Conservation (phyloP, 768 basidiomycete genomes). For the Phaeotremella fagi region DNA sequence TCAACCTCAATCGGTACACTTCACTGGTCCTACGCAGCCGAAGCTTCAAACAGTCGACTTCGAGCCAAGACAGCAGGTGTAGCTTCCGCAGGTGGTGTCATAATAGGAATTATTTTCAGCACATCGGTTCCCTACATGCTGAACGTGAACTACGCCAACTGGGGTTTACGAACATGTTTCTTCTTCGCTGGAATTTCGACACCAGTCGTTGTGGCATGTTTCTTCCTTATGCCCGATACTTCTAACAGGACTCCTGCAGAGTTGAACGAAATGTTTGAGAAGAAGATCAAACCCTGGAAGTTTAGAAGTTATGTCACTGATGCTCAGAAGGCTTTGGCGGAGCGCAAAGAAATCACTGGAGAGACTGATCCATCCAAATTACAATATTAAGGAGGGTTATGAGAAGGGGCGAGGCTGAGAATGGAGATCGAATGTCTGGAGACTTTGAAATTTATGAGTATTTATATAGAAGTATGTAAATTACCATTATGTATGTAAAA, state of each 20-base stretch:
- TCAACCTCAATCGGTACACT: conserved; percentile 21
- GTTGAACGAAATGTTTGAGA: conserved; percentile 26
- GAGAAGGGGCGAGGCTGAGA: too few relatives aligned
- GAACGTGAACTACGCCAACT: conserved; percentile 6
- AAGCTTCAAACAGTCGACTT: conserved; percentile 26
- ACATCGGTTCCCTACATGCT: conserved; percentile 30
- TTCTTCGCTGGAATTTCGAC: conserved; percentile 21
- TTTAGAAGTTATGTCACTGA: conserved; percentile 18
- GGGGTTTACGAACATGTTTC: conserved; percentile 23
- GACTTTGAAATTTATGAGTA: too few relatives aligned
- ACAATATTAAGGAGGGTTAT: too few relatives aligned
- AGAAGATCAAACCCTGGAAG: conserved; percentile 16
- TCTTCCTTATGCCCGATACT: conserved; percentile 27
- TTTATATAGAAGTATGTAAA: too few relatives aligned
- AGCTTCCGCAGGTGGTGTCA: conserved; percentile 22
- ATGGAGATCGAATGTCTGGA: too few relatives aligned
- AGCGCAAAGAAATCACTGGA: not conserved
- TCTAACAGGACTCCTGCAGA: conserved; percentile 13
- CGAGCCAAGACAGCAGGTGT: conserved; percentile 36
- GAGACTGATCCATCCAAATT: not conserved
- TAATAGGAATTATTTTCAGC: conserved; percentile 24
- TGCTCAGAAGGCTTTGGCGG: conserved; percentile 15
- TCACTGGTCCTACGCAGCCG: conserved; percentile 27
- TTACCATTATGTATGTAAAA: too few relatives aligned
- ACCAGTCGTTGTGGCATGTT: conserved; percentile 5